phyloP scores from a whole-genome alignment of 306 rosid species.

The Quercus aquifolioides region DNA sequence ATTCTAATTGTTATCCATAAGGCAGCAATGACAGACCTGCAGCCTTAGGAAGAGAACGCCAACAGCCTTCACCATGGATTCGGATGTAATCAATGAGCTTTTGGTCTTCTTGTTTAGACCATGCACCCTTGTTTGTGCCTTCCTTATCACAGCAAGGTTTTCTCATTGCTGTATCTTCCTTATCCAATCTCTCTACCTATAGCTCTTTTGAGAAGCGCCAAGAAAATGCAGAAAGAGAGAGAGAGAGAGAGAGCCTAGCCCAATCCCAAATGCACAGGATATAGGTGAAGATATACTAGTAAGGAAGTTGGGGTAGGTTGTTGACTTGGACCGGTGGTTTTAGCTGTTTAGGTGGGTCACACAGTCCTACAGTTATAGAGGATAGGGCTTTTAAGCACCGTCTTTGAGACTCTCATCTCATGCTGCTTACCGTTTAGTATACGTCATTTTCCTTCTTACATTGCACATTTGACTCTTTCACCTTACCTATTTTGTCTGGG shows the following conservation, averaged over 20 bases:
- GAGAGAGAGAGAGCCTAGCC: neutral
- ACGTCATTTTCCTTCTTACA: constrained; percentile 25
- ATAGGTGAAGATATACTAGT: constrained; percentile 26
- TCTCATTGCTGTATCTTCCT: constrained; percentile 30
- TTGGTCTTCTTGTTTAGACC: constrained; percentile 75
- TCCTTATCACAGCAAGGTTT: constrained; percentile 64
- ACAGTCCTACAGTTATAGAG: neutral
- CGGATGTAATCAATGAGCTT: constrained; percentile 58
- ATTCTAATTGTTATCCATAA: no score
- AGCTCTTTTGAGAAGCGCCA: neutral
- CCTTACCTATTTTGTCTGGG: neutral
- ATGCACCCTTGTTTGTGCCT: constrained; percentile 66
- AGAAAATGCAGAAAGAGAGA: neutral
- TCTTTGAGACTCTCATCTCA: neutral
- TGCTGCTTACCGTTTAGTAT: constrained; percentile 47
- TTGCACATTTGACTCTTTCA: neutral
- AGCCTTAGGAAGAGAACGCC: constrained; percentile 72
- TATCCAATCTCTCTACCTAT: neutral
- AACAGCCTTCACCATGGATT: constrained; percentile 64
- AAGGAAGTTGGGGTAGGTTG: neutral
- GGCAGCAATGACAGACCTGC: constrained; percentile 40
- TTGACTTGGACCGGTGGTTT: constrained; percentile 80
- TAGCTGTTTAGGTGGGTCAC: constrained; percentile 31
- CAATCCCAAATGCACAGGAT: constrained; percentile 12
- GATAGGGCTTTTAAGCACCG: neutral